Conservation (phyloP, 768 basidiomycete species). For the Hydnomerulius pinastri region DNA sequence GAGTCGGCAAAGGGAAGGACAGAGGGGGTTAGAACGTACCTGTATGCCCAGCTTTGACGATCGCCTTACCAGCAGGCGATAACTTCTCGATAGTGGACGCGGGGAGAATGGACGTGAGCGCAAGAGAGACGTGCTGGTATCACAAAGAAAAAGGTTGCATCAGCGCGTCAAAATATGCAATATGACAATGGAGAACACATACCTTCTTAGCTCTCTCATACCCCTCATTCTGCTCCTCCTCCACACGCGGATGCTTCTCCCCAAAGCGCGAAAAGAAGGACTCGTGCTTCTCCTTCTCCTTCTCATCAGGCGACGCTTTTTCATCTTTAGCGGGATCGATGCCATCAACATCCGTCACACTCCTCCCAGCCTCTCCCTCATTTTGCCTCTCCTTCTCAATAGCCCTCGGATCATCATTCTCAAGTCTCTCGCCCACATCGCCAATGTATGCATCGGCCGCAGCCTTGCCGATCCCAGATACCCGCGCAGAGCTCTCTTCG, state of each 20-base stretch:
- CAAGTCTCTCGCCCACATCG: not conserved
- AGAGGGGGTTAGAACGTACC: constrained; percentile 6
- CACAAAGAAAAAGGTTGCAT: not conserved
- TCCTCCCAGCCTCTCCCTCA: not conserved
- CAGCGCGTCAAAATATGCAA: not conserved
- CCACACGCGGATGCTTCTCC: constrained; percentile 19
- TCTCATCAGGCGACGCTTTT: constrained; percentile 9
- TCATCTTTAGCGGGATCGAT: not conserved
- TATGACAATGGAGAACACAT: not conserved
- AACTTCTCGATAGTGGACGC: constrained; percentile 15
- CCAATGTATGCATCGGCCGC: not conserved
- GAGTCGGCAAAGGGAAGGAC: not conserved
- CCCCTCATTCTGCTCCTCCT: constrained; percentile 13
- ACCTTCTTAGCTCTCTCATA: constrained; percentile 33
- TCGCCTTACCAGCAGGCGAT: constrained; percentile 25
- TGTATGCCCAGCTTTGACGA: constrained; percentile 22
- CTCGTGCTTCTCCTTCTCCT: constrained; percentile 35
- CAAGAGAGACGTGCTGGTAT: constrained; percentile 27
- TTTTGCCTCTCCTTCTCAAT: not conserved
- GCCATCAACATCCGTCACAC: not conserved
- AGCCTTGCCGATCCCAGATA: not conserved
- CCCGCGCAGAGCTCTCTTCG: no score
- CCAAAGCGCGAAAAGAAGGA: constrained; percentile 17
- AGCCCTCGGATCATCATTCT: not conserved
- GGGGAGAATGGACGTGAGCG: constrained; percentile 29